Evolutionary conservation across 2,329 filamentous ascomycete species (phyloP), one percentile per base, ranked within the genome.

Genomic region (Fusarium redolens): DNA sequence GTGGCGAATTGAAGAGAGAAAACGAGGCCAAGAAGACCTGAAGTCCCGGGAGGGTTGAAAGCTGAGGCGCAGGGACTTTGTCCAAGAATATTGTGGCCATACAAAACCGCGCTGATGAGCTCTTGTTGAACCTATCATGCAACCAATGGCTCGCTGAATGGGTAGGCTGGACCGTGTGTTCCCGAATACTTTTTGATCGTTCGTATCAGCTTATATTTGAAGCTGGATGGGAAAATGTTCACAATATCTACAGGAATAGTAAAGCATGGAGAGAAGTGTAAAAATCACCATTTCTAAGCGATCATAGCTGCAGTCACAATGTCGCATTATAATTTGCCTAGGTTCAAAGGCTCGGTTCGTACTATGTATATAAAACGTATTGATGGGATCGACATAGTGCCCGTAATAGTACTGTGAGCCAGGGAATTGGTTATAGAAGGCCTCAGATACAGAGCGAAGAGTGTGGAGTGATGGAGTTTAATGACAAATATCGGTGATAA

Each of bases 401-500:
- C 45, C 35, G 25, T 50, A 38, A 30, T n/a, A 22, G 25, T 43
- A 15, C 25, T 33, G 17, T 30, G 20, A 61, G 38, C 22, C n/a
- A 25, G 22, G 22, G 13, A 38, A 58, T 56, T 58, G 37, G 50
- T 31, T 31, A 44, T 25, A 38, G n/a, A 43, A 48, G 31, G 28
- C 28, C 40, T 22, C n/a, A 50, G 25, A 51, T 47, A 33, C 25
- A 25, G 22, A 50, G 48, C 11, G 43, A 51, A 45, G 41, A 61
- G n/a, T 25, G 71, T 72, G 71, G 60, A 65, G 66, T 75, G 66
- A 62, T 64, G 50, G 45, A 60, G 50, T 67, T 48, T 33, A 57
- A 65, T 78, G 74, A 77, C 75, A 77, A 77, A 78, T 76, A 45
- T 50, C 65, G 72, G 69, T 47, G 58, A 67, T 75, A 69, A 68